Evolutionary conservation across 345 rosid species (phyloP), one percentile per base, ranked within the genome.

Genomic region (Pseudoturritis turrita): DNA sequence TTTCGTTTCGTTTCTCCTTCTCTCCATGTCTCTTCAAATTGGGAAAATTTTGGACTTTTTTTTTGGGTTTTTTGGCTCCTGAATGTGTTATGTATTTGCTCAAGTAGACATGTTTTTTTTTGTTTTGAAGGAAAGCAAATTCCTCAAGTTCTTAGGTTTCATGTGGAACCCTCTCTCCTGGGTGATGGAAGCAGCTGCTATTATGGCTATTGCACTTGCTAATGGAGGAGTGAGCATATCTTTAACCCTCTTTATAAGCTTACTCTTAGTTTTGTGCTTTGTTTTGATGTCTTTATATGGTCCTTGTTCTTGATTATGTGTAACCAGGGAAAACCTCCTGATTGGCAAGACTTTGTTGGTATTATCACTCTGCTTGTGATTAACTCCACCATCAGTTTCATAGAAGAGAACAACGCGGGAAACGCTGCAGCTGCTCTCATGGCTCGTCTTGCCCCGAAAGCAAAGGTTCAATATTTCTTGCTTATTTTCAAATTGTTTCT

Each of bases 81-180:
- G 40, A 55, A 40, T 53, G 22, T 41, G 14, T 7, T 51, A 68
- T 55, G 37, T 45, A 13, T n/a, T 2, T 53, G 59, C 57, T 72
- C 21, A 36, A 45, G 12, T 18, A 23, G 52, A 26, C 41, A 0
- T 59, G 41, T 51, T 41, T 33, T 71, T 21, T 44, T 23, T 58
- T 11, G 13, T 61, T 58, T 59, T 75, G 70, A 84, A 94, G 98
- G 98, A 91, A 78, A 89, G 98, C 77, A 94, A 94, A 78, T 65
- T 94, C 59, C 55, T 94, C 77, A 94, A 91, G 62, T 94, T 85
- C 73, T 77, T 91, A 84, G 96, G 98, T 18, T 94, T 94, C 75
- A 91, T 94, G 98, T 94, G 98, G 98, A 94, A 94, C 74, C 98
- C 98, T 76, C 87, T 94, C 47, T 94, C 98, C 17, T 94, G 97